Percentiles rank a stretch among this genome's conserved stretches.
These are phyloP conservation scores for Chaetomium sp. DNA, from an alignment of 2,329 filamentous ascomycete species.

Conservation along the genomic window DNA sequence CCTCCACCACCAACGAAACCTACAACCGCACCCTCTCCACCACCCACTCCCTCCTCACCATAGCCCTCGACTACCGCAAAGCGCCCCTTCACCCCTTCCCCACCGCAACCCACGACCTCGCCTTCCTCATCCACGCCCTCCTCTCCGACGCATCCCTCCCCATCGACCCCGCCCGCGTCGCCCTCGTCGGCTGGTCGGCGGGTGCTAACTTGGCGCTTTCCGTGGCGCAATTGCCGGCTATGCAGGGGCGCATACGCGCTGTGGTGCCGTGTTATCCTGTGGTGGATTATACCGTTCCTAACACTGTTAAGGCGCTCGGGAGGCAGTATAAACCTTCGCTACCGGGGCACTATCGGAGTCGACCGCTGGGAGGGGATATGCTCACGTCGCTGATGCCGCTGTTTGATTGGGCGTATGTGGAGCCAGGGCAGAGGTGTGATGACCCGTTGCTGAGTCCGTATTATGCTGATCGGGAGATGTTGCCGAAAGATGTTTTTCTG, in stretches of 20 bases:
- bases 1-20: constrained; percentile 38
- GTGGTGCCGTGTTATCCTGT: constrained; percentile 40
- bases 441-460: constrained; percentile 38
- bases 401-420: constrained; percentile 39
- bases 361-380: constrained; percentile 20
- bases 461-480: constrained; percentile 26
- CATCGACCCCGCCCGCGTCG: constrained; percentile 37
- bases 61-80: constrained; percentile 44
- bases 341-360: constrained; percentile 23
- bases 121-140: constrained; percentile 35
- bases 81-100: constrained; percentile 42
- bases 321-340: constrained; percentile 33
- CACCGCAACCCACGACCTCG: constrained; percentile 37
- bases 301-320: constrained; percentile 26
- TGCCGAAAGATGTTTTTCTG: constrained; percentile 39
- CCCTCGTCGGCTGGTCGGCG: constrained; percentile 44
- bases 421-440: constrained; percentile 27
- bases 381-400: constrained; percentile 25
- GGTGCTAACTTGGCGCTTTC: constrained; percentile 44
- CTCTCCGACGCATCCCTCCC: constrained; percentile 39
- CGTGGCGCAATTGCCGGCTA: constrained; percentile 33
- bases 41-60: constrained; percentile 35
- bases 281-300: constrained; percentile 33
- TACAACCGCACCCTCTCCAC: constrained; percentile 40
- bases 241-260: constrained; percentile 30